phyloP scores from a whole-genome alignment of 1,284 basidiomycete species.

The Cystobasidium slooffiae region DNA sequence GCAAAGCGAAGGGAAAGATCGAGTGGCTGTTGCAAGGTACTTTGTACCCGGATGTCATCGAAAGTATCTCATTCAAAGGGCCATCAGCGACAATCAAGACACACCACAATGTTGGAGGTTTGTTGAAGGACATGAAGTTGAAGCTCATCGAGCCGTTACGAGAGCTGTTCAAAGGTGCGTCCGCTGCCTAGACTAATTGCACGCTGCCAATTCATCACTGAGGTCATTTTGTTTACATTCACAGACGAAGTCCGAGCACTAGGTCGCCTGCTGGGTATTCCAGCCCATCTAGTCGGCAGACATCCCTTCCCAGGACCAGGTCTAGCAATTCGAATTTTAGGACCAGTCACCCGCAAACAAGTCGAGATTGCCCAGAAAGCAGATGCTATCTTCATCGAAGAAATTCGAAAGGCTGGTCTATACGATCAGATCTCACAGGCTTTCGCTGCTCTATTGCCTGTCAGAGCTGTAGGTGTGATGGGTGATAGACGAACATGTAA shows the following conservation, averaged over 20 bases:
- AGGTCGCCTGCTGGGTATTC: slow-evolving; percentile 87
- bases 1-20: slow-evolving; percentile 80
- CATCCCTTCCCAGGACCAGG: slow-evolving; percentile 99
- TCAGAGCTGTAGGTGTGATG: slow-evolving; percentile 96
- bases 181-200: too few species aligned
- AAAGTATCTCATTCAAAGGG: slow-evolving; percentile 99
- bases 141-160: slow-evolving; percentile 97
- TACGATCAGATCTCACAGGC: slow-evolving; percentile 97
- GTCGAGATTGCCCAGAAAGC: slow-evolving; percentile 93
- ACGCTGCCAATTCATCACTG: background rate
- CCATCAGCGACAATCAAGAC: slow-evolving; percentile 99
- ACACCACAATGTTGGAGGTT: slow-evolving; percentile 97
- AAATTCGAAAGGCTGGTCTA: slow-evolving; percentile 87
- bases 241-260: slow-evolving; percentile 94
- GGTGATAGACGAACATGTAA: slow-evolving; percentile 97
- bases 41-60: slow-evolving; percentile 98
- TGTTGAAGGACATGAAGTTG: slow-evolving; percentile 97
- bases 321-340: slow-evolving; percentile 97
- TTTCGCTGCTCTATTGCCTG: slow-evolving; percentile 95
- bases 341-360: slow-evolving; percentile 89
- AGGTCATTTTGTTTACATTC: background rate
- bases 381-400: slow-evolving; percentile 96
- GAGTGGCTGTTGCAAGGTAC: slow-evolving; percentile 99
- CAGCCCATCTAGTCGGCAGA: slow-evolving; percentile 87
- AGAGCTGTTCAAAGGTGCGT: slow-evolving; percentile 94